Percentiles rank a stretch among this genome's conserved stretches.
Conservation (phyloP, 1,284 basidiomycete genomes). For the Vanrija sp. region DNA sequence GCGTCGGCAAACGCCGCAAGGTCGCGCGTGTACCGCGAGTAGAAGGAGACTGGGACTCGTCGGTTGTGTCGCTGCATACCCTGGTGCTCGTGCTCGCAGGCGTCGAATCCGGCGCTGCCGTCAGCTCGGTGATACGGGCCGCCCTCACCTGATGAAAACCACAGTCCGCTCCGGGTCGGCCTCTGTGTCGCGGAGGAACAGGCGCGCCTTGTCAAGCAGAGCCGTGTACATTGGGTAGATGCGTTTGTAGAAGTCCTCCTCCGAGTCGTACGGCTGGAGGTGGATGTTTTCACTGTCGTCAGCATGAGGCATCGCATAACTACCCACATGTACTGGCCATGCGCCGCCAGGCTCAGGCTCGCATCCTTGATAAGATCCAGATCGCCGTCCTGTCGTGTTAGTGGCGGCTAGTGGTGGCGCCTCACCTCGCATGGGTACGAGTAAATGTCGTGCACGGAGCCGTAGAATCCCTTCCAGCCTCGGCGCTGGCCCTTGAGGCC, state of each 20-base stretch:
- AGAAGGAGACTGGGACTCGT: slow-evolving; percentile 83
- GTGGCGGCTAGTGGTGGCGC: neutral
- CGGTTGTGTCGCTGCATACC: slow-evolving; percentile 90
- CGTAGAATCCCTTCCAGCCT: slow-evolving; percentile 74
- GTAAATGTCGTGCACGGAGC: slow-evolving; percentile 79
- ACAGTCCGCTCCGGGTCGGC: slow-evolving; percentile 67
- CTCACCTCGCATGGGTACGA: slow-evolving; percentile 87
- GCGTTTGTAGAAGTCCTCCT: slow-evolving; percentile 70
- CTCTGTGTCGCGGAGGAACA: slow-evolving; percentile 66
- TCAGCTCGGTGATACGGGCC: neutral
- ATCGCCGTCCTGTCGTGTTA: slow-evolving; percentile 67
- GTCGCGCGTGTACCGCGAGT: slow-evolving; percentile 75
- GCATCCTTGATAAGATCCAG: slow-evolving; percentile 73
- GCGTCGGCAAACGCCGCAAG: slow-evolving; percentile 63
- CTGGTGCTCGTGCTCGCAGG: slow-evolving; percentile 82
- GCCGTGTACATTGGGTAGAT: slow-evolving; percentile 70
- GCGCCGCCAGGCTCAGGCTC: slow-evolving; percentile 71
- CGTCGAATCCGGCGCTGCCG: slow-evolving; percentile 74
- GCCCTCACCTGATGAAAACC: slow-evolving; percentile 73
- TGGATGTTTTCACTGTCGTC: slow-evolving; percentile 71
- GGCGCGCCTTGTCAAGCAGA: slow-evolving; percentile 66
- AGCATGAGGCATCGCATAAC: neutral
- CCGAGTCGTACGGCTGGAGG: slow-evolving; percentile 67
- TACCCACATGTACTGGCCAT: slow-evolving; percentile 73
- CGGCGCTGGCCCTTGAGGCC: slow-evolving; percentile 48